Evolutionary conservation across 1,139 yeast species (phyloP), one percentile per base, ranked within the genome.

Genomic region (Blastobotrys petasosporus): DNA sequence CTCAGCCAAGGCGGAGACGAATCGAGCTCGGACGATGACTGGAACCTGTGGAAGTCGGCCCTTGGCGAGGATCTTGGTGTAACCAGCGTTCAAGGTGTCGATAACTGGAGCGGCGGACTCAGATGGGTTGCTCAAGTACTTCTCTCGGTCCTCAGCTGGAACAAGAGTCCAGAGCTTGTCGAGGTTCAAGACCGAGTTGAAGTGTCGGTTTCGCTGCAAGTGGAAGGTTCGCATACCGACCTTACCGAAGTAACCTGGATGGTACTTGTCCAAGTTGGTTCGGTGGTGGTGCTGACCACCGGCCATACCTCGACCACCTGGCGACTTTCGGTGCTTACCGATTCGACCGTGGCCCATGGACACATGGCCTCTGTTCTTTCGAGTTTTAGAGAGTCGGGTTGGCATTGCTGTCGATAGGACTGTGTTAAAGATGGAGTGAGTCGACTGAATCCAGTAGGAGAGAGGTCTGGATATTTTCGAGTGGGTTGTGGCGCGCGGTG

Each of bases 291-390:
- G 97, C 79, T 82, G 94, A 86, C 99, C 99, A 90, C 99, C 99
- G 75, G 99, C 99, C 94, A 80, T 92, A 92, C 99, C 99, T 80
- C 98, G 92, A 81, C 99, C 99, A 92, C 98, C 98, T 67, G 98
- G 97, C 70, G 85, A 92, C 95, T 94, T 94, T 88, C 98, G 88
- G 95, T 94, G 98, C 85, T 94, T 42, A 28, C 99, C 99, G 77
- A 94, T 77, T 82, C 99, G 94, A 85, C 99, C 99, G 78, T 90
- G 85, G 86, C 99, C 99, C 46, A 42, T 42, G 45, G 97, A 87
- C 77, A 92, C 97, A 94, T 94, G 83, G 78, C 99, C 99, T 86
- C 99, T 87, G 85, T 87, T 97, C 83, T 92, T 94, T 86, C 99
- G 88, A 78, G 97, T 92, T 79, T 92, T 88, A 71, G 95, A 85